Percentiles rank a stretch among this genome's conserved stretches.
Evolutionary conservation across 2,329 filamentous ascomycete genomes (phyloP).

Genomic region (Dothistroma pini): DNA sequence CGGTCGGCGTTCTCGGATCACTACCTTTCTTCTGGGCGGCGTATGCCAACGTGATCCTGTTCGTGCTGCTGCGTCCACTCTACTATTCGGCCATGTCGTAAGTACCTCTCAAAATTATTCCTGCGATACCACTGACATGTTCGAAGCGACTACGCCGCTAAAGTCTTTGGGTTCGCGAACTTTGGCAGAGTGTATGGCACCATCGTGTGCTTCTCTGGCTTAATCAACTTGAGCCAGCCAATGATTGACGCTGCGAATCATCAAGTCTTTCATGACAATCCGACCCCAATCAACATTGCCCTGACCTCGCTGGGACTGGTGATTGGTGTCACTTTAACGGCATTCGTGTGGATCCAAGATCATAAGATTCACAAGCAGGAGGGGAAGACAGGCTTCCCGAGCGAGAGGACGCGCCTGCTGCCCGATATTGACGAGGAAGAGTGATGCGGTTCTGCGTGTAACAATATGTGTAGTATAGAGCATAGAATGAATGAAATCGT

Average conservation of each 20-base stretch:
- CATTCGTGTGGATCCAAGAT: slow-evolving; percentile 52
- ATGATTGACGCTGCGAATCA: slow-evolving; percentile 76
- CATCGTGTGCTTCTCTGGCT: slow-evolving; percentile 77
- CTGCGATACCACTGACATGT: not conserved
- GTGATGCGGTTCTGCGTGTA: not conserved
- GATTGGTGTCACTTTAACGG: slow-evolving; percentile 64
- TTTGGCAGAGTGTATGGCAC: slow-evolving; percentile 90
- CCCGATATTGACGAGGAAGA: slow-evolving; percentile 35
- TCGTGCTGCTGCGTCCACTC: slow-evolving; percentile 79
- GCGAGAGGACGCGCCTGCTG: slow-evolving; percentile 15
- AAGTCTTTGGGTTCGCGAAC: slow-evolving; percentile 90
- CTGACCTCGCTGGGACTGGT: slow-evolving; percentile 60
- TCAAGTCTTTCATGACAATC: slow-evolving; percentile 65
- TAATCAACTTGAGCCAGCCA: slow-evolving; percentile 80
- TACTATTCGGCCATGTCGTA: slow-evolving; percentile 81
- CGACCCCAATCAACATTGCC: slow-evolving; percentile 70
- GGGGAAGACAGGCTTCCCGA: slow-evolving; percentile 15
- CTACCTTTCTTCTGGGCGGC: slow-evolving; percentile 68
- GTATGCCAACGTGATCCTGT: slow-evolving; percentile 71
- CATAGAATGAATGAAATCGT: not conserved
- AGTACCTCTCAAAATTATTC: slow-evolving; percentile 7
- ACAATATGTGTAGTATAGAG: not conserved
- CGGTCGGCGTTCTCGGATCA: slow-evolving; percentile 74
- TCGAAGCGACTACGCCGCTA: slow-evolving; percentile 69
- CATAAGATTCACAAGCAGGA: slow-evolving; percentile 13